A percentile compares a stretch with the other conserved stretches of the same genome.
Conservation (phyloP, 1,139 yeast genomes). For the Geotrichum reessii region DNA sequence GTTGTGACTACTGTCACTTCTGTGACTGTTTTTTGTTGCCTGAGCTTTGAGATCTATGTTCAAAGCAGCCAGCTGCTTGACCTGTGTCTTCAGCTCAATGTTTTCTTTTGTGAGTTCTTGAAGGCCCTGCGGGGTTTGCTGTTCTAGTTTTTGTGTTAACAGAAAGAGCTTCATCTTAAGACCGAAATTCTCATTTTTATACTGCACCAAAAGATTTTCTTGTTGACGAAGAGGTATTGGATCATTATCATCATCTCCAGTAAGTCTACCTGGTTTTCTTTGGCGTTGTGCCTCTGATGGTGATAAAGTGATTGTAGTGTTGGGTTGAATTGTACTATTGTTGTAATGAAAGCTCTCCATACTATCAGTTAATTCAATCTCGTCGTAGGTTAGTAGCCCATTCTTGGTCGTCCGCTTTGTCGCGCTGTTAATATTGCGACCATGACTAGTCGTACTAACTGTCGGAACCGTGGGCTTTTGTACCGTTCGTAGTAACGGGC, state of each 20-base stretch:
- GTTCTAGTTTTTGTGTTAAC: conserved; percentile 20
- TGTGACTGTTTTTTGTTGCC: conserved; percentile 15
- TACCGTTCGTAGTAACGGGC: conserved; percentile 24
- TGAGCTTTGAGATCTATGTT: conserved; percentile 17
- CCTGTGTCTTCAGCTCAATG: conserved; percentile 24
- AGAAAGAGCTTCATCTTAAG: conserved; percentile 46
- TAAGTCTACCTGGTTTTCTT: conserved; percentile 9
- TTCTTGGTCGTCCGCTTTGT: conserved; percentile 15
- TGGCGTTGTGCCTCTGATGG: not conserved
- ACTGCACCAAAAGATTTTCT: conserved; percentile 39
- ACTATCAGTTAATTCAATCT: conserved; percentile 20
- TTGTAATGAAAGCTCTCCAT: conserved; percentile 21
- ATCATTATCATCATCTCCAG: conserved; percentile 10
- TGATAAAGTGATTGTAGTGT: not conserved
- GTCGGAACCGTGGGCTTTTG: not conserved
- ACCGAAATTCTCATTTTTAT: conserved; percentile 58
- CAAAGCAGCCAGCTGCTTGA: conserved; percentile 23
- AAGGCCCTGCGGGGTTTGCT: conserved; percentile 21
- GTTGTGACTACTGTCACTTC: not conserved
- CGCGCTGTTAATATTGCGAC: conserved; percentile 9
- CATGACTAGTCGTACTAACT: not conserved
- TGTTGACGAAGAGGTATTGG: conserved; percentile 29
- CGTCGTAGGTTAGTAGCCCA: conserved; percentile 11
- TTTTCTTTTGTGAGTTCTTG: conserved; percentile 21
- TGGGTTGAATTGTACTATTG: conserved; percentile 2